Conservation (phyloP, 257 asterid species). For the Solanum chmielewskii region DNA sequence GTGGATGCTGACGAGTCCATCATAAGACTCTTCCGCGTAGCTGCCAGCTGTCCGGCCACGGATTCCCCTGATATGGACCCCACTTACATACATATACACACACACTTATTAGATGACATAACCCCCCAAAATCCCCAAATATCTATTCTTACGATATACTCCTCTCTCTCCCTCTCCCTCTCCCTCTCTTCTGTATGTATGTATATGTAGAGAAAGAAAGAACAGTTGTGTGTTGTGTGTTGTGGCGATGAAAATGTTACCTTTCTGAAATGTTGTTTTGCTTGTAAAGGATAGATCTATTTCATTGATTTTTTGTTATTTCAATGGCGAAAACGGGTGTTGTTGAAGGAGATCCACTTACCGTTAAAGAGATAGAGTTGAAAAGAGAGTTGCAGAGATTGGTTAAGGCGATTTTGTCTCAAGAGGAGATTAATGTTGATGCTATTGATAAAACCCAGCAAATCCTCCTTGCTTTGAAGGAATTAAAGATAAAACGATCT, state of each 20-base stretch:
- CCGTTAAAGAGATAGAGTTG: conserved; percentile 44
- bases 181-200: neutral
- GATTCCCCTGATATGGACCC: conserved; percentile 31
- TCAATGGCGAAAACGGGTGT: conserved; percentile 78
- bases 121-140: neutral
- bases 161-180: neutral
- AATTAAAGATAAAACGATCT: conserved; percentile 31
- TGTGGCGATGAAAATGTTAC: neutral
- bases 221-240: neutral
- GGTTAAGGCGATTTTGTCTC: conserved; percentile 52
- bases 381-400: conserved; percentile 60
- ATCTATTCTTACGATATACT: conserved; percentile 26
- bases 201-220: neutral
- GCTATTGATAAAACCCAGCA: conserved; percentile 56
- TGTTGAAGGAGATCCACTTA: conserved; percentile 37
- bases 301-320: neutral
- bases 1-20: neutral
- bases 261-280: neutral
- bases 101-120: neutral
- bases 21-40: conserved; percentile 26
- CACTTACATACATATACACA: neutral
- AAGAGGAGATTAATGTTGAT: conserved; percentile 44
- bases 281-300: neutral
- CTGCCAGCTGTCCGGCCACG: conserved; percentile 69
- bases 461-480: conserved; percentile 42